Evolutionary conservation across 2,329 filamentous ascomycete genomes (phyloP).

Genomic region (Monosporascus sp.): DNA sequence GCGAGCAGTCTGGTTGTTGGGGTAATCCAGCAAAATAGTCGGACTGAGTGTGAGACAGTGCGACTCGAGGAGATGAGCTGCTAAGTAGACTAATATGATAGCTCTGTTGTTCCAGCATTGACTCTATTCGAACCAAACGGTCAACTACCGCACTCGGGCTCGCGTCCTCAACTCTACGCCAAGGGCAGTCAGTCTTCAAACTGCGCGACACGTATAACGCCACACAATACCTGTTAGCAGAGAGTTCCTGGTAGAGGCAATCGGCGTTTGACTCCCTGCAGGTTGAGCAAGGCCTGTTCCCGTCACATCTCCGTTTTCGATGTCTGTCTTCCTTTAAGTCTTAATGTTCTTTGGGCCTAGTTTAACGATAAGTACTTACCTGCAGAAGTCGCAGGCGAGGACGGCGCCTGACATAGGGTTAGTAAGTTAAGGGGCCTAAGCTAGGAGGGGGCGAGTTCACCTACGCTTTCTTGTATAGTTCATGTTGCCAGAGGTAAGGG

Average conservation of each 20-base stretch:
- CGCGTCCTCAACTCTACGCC: slow-evolving; percentile 27
- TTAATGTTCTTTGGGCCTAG: slow-evolving; percentile 1
- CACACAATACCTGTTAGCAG: slow-evolving; percentile 25
- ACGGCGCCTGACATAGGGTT: slow-evolving; percentile 27
- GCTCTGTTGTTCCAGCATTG: slow-evolving; percentile 26
- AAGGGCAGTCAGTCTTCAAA: slow-evolving; percentile 3
- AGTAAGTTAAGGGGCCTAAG: slow-evolving; percentile 7
- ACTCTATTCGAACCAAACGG: slow-evolving; percentile 33
- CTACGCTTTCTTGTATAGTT: slow-evolving; percentile 33
- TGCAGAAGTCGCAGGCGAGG: slow-evolving; percentile 36
- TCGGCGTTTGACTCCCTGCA: slow-evolving; percentile 33
- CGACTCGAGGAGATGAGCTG: slow-evolving; percentile 17
- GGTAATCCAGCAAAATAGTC: slow-evolving; percentile 15
- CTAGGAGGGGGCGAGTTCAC: slow-evolving; percentile 5
- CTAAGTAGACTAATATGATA: slow-evolving; percentile 24
- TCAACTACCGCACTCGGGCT: slow-evolving; percentile 30
- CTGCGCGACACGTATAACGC: not conserved
- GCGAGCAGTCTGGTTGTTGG: slow-evolving; percentile 16
- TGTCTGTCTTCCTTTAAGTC: slow-evolving; percentile 19
- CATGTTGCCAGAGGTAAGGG: slow-evolving; percentile 16
- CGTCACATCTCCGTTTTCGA: slow-evolving; percentile 34
- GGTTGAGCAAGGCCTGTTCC: slow-evolving; percentile 33
- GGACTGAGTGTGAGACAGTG: slow-evolving; percentile 17
- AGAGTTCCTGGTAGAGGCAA: slow-evolving; percentile 35
- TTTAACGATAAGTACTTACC: slow-evolving; percentile 11